Evolutionary conservation across 2,329 filamentous ascomycete genomes (phyloP).

Genomic region (Penicillium sp.): DNA sequence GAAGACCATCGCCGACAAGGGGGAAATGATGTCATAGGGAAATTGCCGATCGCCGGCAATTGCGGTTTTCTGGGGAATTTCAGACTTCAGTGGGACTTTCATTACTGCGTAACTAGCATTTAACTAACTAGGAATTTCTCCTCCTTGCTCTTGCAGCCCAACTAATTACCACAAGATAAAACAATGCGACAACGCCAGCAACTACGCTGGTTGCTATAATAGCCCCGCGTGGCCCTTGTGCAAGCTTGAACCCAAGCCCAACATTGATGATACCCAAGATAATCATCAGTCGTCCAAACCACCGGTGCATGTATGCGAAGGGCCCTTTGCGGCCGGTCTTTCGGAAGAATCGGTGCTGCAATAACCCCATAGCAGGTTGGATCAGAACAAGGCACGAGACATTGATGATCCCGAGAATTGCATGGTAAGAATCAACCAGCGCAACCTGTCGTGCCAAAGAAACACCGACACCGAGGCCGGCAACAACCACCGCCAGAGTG

Average conservation of each 20-base stretch:
- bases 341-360: constrained; percentile 53
- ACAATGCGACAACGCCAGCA: constrained; percentile 47
- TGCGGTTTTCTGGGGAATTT: background rate
- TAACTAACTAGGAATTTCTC: background rate
- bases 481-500: constrained; percentile 47
- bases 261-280: constrained; percentile 55
- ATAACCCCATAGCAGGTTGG: constrained; percentile 50
- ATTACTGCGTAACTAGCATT: no score
- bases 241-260: constrained; percentile 52
- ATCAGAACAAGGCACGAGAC: constrained; percentile 53
- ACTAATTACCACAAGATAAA: constrained; percentile 35
- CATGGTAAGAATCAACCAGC: constrained; percentile 44
- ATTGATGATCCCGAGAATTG: constrained; percentile 54
- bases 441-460: constrained; percentile 44
- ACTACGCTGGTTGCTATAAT: constrained; percentile 51
- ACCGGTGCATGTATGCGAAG: constrained; percentile 52
- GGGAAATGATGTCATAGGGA: constrained; percentile 5
- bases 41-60: background rate
- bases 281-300: constrained; percentile 52
- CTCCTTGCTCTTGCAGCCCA: constrained; percentile 1
- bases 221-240: constrained; percentile 34
- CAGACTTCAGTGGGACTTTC: background rate
- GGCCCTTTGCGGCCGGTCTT: constrained; percentile 45
- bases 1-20: background rate
- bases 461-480: constrained; percentile 51